Conservation (phyloP, 306 rosid genomes). For the Dryas alaskensis region DNA sequence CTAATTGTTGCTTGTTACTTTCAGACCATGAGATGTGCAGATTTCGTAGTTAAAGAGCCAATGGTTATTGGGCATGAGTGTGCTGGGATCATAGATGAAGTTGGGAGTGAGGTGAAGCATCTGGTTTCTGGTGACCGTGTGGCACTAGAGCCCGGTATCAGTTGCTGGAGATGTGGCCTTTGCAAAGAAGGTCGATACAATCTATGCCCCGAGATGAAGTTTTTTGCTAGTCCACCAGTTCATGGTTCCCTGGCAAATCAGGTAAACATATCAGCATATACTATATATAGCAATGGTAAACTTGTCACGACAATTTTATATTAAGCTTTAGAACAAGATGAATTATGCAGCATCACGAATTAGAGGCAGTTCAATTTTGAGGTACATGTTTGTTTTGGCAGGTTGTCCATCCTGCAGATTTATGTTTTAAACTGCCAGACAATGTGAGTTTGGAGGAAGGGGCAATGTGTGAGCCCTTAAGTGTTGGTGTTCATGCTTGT, state of each 20-base stretch:
- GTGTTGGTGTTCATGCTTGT: slow-evolving; percentile 95
- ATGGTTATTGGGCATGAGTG: slow-evolving; percentile 97
- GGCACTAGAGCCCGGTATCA: slow-evolving; percentile 86
- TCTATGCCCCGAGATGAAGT: slow-evolving; percentile 85
- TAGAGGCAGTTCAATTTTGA: neutral
- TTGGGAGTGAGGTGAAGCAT: slow-evolving; percentile 59
- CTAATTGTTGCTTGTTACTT: slow-evolving; percentile 25
- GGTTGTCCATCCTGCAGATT: slow-evolving; percentile 89
- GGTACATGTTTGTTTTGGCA: slow-evolving; percentile 30
- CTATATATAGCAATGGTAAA: neutral
- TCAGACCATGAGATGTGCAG: slow-evolving; percentile 74
- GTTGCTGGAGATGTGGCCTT: slow-evolving; percentile 70
- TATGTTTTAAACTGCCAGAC: slow-evolving; percentile 79
- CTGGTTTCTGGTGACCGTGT: slow-evolving; percentile 69
- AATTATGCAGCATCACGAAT: neutral
- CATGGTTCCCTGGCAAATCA: slow-evolving; percentile 92
- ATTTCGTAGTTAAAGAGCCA: slow-evolving; percentile 76
- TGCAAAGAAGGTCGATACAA: slow-evolving; percentile 86
- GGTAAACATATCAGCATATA: slow-evolving; percentile 36
- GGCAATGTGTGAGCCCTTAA: slow-evolving; percentile 92
- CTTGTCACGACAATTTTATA: neutral
- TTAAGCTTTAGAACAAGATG: neutral
- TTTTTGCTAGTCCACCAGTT: slow-evolving; percentile 83
- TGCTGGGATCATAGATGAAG: slow-evolving; percentile 83
- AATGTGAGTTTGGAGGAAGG: slow-evolving; percentile 92